Conservation (phyloP, 2,329 filamentous ascomycete genomes). For the Diplodia sapinea region DNA sequence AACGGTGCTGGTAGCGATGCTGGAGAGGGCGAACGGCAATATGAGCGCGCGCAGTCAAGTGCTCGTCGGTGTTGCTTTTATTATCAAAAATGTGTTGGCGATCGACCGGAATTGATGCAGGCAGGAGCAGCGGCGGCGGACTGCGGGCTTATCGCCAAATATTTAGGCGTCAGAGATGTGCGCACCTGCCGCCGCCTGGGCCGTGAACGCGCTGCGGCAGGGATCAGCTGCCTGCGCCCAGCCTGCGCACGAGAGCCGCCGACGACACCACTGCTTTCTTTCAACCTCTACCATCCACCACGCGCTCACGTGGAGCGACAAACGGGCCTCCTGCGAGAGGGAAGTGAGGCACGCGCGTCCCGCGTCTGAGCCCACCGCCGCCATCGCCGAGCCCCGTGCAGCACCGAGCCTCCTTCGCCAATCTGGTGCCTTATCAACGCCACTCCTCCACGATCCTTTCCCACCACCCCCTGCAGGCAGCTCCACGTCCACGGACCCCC, state of each 20-base stretch:
- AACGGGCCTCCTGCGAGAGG: not conserved
- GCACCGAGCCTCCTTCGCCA: not conserved
- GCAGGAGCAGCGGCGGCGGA: not conserved
- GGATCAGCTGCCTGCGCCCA: constrained; percentile 9
- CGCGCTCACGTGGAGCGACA: constrained; percentile 4
- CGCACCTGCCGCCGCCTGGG: constrained; percentile 4
- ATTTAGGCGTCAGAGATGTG: constrained; percentile 10
- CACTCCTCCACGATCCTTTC: not conserved
- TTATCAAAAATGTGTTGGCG: constrained; percentile 21
- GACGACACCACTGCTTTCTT: not conserved
- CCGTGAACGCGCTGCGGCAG: not conserved
- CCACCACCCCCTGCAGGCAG: not conserved
- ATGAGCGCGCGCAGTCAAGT: constrained; percentile 5
- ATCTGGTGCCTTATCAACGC: constrained; percentile 16
- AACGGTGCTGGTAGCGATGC: constrained; percentile 36
- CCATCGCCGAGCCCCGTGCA: not conserved
- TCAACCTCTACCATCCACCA: not conserved
- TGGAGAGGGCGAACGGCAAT: constrained; percentile 40
- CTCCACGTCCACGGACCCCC: not conserved
- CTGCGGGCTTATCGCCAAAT: constrained; percentile 20
- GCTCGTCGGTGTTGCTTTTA: constrained; percentile 30
- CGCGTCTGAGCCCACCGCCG: not conserved
- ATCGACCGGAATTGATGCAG: not conserved
- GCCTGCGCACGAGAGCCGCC: constrained; percentile 10
- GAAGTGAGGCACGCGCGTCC: not conserved